A percentile compares a stretch with the other conserved stretches of the same genome.
These are phyloP conservation scores for Phyllosticta citriasiana DNA, from an alignment of 2,329 filamentous ascomycete genomes.

Conservation along the genomic window DNA sequence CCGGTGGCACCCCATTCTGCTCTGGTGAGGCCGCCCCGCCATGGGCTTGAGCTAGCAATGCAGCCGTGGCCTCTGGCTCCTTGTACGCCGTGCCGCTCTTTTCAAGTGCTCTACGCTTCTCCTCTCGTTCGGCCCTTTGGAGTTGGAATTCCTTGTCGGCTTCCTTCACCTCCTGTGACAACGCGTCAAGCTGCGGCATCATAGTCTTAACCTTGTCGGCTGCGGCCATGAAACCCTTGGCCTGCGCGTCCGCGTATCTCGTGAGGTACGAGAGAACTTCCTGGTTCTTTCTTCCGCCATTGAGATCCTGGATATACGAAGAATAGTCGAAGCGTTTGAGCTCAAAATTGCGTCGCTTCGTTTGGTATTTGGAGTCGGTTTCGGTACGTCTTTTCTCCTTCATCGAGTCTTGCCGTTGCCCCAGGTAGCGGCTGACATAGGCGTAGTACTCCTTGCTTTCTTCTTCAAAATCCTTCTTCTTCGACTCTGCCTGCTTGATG, in stretches of 20 bases:
- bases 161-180: conserved; percentile 80
- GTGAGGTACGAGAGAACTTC: conserved; percentile 92
- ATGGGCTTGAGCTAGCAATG: conserved; percentile 19
- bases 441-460: conserved; percentile 98
- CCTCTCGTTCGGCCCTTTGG: conserved; percentile 86
- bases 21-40: background rate
- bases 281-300: conserved; percentile 95
- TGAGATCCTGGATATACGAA: conserved; percentile 98
- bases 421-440: conserved; percentile 91
- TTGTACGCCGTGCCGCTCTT: conserved; percentile 57
- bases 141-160: conserved; percentile 97
- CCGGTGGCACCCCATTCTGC: background rate
- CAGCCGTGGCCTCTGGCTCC: conserved; percentile 18
- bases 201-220: conserved; percentile 81
- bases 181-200: conserved; percentile 79
- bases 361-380: conserved; percentile 93
- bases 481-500: conserved; percentile 94
- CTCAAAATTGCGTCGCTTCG: conserved; percentile 88
- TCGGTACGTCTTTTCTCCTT: conserved; percentile 96
- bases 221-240: conserved; percentile 68
- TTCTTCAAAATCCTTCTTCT: conserved; percentile 96
- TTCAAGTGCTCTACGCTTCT: conserved; percentile 81
- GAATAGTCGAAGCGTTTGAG: conserved; percentile 98
- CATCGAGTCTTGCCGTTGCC: conserved; percentile 85
- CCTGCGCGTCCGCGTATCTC: conserved; percentile 84